Evolutionary conservation across 78 protist genomes (phyloP), one percentile per base, ranked within the genome.

Genomic region (Dictyostelium purpureum): DNA sequence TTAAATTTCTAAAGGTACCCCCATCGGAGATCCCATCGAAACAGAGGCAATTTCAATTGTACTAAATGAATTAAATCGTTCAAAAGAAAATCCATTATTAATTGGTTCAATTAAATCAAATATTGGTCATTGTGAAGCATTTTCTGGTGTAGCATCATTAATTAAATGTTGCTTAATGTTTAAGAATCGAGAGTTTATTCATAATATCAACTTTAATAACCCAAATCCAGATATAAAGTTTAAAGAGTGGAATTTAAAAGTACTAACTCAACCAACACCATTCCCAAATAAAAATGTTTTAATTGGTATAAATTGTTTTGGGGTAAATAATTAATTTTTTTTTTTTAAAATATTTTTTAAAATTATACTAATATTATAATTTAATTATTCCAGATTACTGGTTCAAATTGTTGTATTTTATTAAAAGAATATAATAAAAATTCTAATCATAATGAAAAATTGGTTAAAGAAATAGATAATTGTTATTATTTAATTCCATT

Each of bases 371-470:
- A n/a, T n/a, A n/a, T n/a, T n/a, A n/a, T n/a, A n/a, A n/a, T n/a
- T n/a, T n/a, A n/a, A n/a, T n/a, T n/a, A n/a, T n/a, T n/a, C n/a
- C n/a, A n/a, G n/a, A n/a, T n/a, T n/a, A n/a, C 96, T 45, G 97
- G 97, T 10, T 90, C 97, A 63, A 96, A 96, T 70, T 76, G 70
- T 14, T 96, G 94, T 47, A 12, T 77, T 7, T 9, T 78, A 63
- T 61, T 78, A 63, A 14, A 6, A 35, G 43, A 26, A 7, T 35
- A n/a, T 45, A 65, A 65, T 16, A 12, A 49, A 49, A 2, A 49
- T 19, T 6, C 6, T 49, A 65, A 65, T 65, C 7, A 65, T n/a
- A 65, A 35, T 4, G 38, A 65, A 33, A 19, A 49, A 49, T 16
- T 12, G 10, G 6, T 1, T 49, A 49, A 1, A 16, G 56, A 49